Conservation (phyloP, 208 protist genomes). For the Acanthamoeba royreba region DNA sequence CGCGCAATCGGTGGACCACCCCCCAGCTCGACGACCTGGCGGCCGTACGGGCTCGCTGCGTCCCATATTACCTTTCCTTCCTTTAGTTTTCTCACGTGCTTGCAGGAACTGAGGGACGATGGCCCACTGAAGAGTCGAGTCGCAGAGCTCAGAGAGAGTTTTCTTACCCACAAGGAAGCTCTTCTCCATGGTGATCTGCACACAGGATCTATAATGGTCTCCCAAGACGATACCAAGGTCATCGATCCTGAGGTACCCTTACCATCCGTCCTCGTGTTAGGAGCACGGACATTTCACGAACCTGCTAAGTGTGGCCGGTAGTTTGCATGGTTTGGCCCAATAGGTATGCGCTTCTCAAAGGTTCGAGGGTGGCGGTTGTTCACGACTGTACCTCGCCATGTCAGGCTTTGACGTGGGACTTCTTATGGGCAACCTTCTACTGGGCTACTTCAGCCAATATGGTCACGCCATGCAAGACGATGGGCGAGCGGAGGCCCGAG, state of each 20-base stretch:
- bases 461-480: neutral
- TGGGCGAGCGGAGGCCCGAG: neutral
- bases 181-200: slow-evolving; percentile 49
- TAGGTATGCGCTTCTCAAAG: neutral
- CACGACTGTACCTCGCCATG: neutral
- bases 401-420: slow-evolving; percentile 35
- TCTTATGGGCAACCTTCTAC: slow-evolving; percentile 27
- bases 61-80: neutral
- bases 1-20: slow-evolving; percentile 17
- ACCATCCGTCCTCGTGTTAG: neutral
- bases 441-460: slow-evolving; percentile 36
- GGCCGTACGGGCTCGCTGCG: neutral
- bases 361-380: neutral
- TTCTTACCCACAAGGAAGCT: slow-evolving; percentile 40
- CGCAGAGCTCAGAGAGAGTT: neutral
- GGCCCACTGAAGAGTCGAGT: neutral
- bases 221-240: slow-evolving; percentile 11
- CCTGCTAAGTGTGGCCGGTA: neutral
- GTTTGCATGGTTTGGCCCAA: slow-evolving; percentile 48
- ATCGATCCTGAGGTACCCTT: slow-evolving; percentile 4
- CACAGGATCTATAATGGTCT: slow-evolving; percentile 47
- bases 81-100: neutral
- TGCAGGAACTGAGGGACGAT: neutral
- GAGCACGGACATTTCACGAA: neutral
- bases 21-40: slow-evolving; percentile 10